Evolutionary conservation across 1,284 basidiomycete genomes (phyloP).

Genomic region (Trametes versicolor): DNA sequence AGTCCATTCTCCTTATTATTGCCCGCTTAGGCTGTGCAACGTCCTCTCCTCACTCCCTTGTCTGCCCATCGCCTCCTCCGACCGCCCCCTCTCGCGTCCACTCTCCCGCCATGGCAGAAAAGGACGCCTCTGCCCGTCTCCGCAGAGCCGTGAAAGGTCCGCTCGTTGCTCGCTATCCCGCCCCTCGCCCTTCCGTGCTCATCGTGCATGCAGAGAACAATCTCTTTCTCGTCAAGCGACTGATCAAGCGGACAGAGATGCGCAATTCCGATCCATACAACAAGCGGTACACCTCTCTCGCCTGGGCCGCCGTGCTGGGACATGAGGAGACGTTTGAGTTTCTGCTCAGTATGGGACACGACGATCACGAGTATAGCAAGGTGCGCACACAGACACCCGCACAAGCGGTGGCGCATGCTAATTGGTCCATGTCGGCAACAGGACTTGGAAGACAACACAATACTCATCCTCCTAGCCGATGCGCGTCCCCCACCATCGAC

Average conservation of each 20-base stretch:
- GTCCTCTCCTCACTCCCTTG: slow-evolving; percentile 33
- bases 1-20: slow-evolving; percentile 33
- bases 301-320: slow-evolving; percentile 87
- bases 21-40: slow-evolving; percentile 38
- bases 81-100: slow-evolving; percentile 22
- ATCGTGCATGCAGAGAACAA: slow-evolving; percentile 78
- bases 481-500: slow-evolving; percentile 63
- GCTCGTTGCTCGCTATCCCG: slow-evolving; percentile 32
- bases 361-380: slow-evolving; percentile 89
- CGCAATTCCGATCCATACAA: slow-evolving; percentile 85
- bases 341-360: slow-evolving; percentile 84
- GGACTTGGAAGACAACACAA: slow-evolving; percentile 92
- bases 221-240: slow-evolving; percentile 86
- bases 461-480: slow-evolving; percentile 88
- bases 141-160: slow-evolving; percentile 83
- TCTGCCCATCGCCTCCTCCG: slow-evolving; percentile 22
- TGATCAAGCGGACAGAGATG: slow-evolving; percentile 84
- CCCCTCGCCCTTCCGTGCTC: slow-evolving; percentile 20
- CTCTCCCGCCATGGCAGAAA: slow-evolving; percentile 72
- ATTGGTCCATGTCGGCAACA: slow-evolving; percentile 44
- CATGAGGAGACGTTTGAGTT: slow-evolving; percentile 92
- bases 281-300: slow-evolving; percentile 84
- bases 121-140: slow-evolving; percentile 77
- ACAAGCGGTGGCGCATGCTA: slow-evolving; percentile 13
- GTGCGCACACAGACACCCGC: slow-evolving; percentile 56